Evolutionary conservation across 441 rosid species (phyloP).

Genomic region (Viola pubescens): DNA sequence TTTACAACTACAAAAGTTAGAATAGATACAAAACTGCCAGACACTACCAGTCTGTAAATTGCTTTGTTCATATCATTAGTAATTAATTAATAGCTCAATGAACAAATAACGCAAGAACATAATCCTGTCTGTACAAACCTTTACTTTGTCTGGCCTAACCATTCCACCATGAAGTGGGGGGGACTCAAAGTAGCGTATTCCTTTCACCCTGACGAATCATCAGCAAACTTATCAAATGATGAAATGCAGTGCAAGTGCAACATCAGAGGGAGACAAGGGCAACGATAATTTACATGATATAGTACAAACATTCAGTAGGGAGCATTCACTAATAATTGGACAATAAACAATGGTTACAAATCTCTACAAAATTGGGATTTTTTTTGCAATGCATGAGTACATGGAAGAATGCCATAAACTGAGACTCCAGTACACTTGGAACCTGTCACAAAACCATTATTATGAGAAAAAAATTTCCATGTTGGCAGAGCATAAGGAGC

Average conservation of each 20-base stretch:
- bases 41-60: background rate
- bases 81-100: background rate
- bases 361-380: no score
- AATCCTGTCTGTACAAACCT: conserved; percentile 16
- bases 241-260: background rate
- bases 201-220: conserved; percentile 22
- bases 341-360: no score
- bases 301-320: background rate
- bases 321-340: background rate
- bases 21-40: background rate
- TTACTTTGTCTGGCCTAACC: conserved; percentile 31
- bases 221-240: no score
- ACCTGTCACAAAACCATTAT: no score
- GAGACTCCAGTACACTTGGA: no score
- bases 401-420: no score
- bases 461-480: no score
- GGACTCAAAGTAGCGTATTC: conserved; percentile 23
- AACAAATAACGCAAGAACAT: background rate
- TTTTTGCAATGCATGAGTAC: no score
- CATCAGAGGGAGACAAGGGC: background rate
- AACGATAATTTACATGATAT: background rate
- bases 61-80: no score
- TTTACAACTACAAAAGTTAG: no score
- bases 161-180: conserved; percentile 28
- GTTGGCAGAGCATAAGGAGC: no score